Conservation (phyloP, 2,329 filamentous ascomycete genomes). For the Cadophora gregata region DNA sequence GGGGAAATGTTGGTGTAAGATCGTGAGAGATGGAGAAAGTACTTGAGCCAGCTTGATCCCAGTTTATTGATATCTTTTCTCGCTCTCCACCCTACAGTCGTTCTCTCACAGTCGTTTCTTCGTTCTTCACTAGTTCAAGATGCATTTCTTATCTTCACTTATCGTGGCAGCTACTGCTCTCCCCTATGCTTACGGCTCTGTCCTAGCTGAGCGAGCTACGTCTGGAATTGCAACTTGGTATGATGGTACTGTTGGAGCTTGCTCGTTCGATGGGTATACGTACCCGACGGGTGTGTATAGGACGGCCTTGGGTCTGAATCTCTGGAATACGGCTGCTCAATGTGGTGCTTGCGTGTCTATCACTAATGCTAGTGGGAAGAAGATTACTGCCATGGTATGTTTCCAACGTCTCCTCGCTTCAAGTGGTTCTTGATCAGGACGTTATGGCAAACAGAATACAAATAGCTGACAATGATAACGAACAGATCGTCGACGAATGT, state of each 20-base stretch:
- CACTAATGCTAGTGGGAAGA: conserved; percentile 15
- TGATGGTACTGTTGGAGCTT: conserved; percentile 7
- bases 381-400: conserved; percentile 18
- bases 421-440: neutral
- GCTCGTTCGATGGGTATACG: conserved; percentile 19
- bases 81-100: neutral
- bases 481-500: conserved; percentile 17
- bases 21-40: neutral
- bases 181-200: conserved; percentile 6
- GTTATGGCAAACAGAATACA: neutral
- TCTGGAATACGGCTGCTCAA: conserved; percentile 9
- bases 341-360: conserved; percentile 19
- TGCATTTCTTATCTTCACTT: conserved; percentile 10
- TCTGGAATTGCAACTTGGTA: conserved; percentile 17
- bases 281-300: conserved; percentile 14
- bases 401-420: neutral
- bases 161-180: conserved; percentile 6
- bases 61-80: neutral
- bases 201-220: conserved; percentile 13
- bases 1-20: neutral
- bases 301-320: conserved; percentile 12
- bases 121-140: neutral
- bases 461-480: neutral
- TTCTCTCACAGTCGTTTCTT: neutral
- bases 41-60: neutral